A percentile compares a stretch with the other conserved stretches of the same genome.
phyloP scores from a whole-genome alignment of 2,329 filamentous ascomycete genomes.

The Furcasterigmium sp. region DNA sequence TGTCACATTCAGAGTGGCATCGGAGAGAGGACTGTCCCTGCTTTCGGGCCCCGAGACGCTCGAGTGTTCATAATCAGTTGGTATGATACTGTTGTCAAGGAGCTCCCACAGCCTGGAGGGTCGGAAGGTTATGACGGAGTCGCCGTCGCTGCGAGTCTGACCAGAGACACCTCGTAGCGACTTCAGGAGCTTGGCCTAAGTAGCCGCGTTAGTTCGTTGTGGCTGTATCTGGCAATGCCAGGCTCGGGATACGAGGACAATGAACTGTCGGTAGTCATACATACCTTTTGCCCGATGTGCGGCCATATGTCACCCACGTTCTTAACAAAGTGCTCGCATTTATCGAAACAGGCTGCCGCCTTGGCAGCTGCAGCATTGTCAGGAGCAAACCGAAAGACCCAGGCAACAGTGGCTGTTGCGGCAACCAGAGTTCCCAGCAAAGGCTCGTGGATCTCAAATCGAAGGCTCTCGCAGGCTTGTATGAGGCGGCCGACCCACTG shows the following conservation, averaged over 20 bases:
- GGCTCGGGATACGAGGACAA: too few species aligned
- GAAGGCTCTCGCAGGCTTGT: not conserved
- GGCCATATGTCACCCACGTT: not conserved
- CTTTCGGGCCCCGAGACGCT: slow-evolving; percentile 34
- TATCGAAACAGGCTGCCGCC: not conserved
- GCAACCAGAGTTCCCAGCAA: not conserved
- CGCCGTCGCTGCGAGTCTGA: not conserved
- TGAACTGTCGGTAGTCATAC: too few species aligned
- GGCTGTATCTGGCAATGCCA: too few species aligned
- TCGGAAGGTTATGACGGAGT: not conserved
- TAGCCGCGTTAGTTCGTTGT: too few species aligned
- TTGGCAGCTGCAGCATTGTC: not conserved
- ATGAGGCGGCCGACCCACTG: not conserved
- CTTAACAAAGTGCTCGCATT: not conserved
- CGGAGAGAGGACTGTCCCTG: slow-evolving; percentile 71
- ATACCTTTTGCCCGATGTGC: not conserved
- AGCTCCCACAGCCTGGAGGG: not conserved
- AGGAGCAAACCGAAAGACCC: not conserved
- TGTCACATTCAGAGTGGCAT: not conserved
- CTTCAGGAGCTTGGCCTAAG: not conserved
- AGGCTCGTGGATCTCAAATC: not conserved
- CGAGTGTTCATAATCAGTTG: not conserved
- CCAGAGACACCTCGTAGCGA: not conserved
- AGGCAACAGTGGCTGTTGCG: not conserved
- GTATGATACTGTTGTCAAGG: not conserved